These are phyloP conservation scores for Zangia roseola DNA, from an alignment of 768 basidiomycete genomes.

Conservation along the genomic window DNA sequence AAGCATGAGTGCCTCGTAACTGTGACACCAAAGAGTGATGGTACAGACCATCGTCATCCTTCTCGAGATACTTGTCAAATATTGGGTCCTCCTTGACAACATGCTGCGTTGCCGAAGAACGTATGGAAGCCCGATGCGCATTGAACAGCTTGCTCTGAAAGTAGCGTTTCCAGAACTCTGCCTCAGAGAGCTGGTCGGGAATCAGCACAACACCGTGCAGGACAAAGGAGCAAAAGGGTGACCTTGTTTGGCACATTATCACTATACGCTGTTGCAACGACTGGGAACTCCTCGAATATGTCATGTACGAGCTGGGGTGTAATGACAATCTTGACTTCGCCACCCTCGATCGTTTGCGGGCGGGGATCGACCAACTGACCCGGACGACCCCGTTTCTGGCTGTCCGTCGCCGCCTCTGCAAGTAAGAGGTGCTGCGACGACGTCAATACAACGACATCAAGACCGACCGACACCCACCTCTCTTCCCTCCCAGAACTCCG, in stretches of 20 bases:
- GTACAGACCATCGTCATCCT: constrained; percentile 84
- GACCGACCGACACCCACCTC: constrained; percentile 53
- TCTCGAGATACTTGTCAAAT: constrained; percentile 95
- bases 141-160: constrained; percentile 96
- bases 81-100: constrained; percentile 90
- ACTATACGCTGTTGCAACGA: constrained; percentile 87
- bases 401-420: constrained; percentile 71
- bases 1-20: background rate
- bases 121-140: constrained; percentile 89
- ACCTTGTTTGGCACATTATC: constrained; percentile 92
- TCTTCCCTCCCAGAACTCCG: constrained; percentile 96
- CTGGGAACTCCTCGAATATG: constrained; percentile 97
- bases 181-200: constrained; percentile 69
- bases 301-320: constrained; percentile 92
- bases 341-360: constrained; percentile 78
- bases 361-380: constrained; percentile 87
- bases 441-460: constrained; percentile 12
- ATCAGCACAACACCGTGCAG: constrained; percentile 1
- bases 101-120: constrained; percentile 79
- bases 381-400: constrained; percentile 75
- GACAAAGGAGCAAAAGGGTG: constrained; percentile 9
- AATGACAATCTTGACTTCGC: constrained; percentile 86
- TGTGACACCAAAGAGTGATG: background rate
- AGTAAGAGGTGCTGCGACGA: constrained; percentile 67
- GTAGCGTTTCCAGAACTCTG: constrained; percentile 95